These are phyloP conservation scores for Ceriops zippeliana DNA, from an alignment of 345 rosid species.

Conservation along the genomic window DNA sequence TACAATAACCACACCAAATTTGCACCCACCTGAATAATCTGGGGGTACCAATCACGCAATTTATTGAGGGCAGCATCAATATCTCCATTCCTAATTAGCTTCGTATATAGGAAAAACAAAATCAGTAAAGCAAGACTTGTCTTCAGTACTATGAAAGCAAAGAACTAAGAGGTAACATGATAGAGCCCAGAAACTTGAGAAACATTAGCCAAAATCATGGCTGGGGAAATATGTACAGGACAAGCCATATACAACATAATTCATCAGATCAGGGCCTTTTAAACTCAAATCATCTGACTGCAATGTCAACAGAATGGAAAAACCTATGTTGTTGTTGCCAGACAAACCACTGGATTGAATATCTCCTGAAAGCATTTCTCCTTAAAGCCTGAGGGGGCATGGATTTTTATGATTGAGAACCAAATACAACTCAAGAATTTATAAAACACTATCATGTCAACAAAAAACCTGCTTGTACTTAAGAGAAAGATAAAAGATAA, in stretches of 20 bases:
- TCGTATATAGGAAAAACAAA: conserved; percentile 22
- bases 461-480: no score
- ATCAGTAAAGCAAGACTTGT: conserved; percentile 17
- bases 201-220: no score
- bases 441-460: no score
- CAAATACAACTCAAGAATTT: no score
- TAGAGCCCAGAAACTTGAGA: background rate
- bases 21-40: conserved; percentile 63
- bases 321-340: background rate
- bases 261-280: background rate
- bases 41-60: conserved; percentile 77
- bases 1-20: background rate
- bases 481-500: no score
- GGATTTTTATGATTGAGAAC: no score
- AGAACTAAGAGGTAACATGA: background rate
- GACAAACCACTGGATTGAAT: no score
- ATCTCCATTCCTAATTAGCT: conserved; percentile 84
- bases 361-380: no score
- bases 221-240: no score
- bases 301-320: background rate
- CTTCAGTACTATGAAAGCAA: background rate
- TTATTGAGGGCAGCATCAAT: conserved; percentile 61
- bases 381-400: no score
- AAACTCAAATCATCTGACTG: background rate
- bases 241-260: background rate